Evolutionary conservation across 306 rosid species (phyloP), one percentile per base, ranked within the genome.

Genomic region (Oemleria cerasiformis): DNA sequence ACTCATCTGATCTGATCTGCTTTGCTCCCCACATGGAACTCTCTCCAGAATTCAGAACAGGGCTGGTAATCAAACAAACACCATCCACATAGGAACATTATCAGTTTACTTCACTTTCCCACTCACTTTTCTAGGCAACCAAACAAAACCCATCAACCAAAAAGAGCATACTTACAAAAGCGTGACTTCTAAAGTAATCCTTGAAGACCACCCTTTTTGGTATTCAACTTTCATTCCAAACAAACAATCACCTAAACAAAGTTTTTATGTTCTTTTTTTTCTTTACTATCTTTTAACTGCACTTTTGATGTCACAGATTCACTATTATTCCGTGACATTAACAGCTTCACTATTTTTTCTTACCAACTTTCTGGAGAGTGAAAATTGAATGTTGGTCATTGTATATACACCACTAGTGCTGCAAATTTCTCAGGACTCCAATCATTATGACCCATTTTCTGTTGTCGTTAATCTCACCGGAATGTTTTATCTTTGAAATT

Each of bases 391-490:
- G 65, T 38, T 51, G 9, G 73, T 48, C 62, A 69, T 51, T 25
- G 56, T 80, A 80, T 63, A 64, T 67, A 43, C 42, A 49, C 65
- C 3, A 58, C 56, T n/a, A 45, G 1, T 10, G 58, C 68, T 54
- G 64, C 54, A 79, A 75, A 39, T 78, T 65, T 43, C 66, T 73
- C 59, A 77, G 53, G 20, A 43, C 39, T 15, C 16, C 65, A 69
- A 54, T 67, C 56, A 65, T 79, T 19, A 81, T 81, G 74, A 67
- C 86, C 86, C 90, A 86, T 78, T 73, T 54, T 67, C 42, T 58
- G n/a, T 65, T 80, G 86, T 77, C 78, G 36, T 41, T 38, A 45
- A 51, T 12, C 44, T 25, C 68, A 48, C 11, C 30, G 30, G 30
- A 25, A 25, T 1, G 30, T 25, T 25, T 25, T 25, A 25, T 25